These are phyloP conservation scores for Chimonanthus praecox DNA, from an alignment of 164 flowering plant genomes.

Conservation along the genomic window DNA sequence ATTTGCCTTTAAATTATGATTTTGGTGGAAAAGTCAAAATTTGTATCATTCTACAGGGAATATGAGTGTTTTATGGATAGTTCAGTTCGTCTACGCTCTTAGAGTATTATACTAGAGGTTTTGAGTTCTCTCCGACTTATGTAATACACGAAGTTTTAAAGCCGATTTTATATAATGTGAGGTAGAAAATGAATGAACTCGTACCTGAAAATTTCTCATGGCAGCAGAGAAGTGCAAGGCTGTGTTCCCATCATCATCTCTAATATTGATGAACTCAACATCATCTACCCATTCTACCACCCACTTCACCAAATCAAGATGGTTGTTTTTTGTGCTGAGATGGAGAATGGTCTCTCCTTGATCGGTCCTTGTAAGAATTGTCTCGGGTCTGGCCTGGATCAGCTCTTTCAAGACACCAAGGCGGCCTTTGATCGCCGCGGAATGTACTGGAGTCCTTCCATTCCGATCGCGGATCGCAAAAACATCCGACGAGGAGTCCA, in stretches of 20 bases:
- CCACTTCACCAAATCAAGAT: background rate
- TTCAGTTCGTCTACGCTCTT: too few species aligned
- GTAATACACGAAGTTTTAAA: too few species aligned
- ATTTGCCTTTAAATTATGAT: too few species aligned
- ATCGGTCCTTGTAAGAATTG: background rate
- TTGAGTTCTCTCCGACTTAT: too few species aligned
- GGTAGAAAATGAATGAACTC: too few species aligned
- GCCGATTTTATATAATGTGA: background rate
- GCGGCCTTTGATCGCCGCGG: conserved; percentile 1
- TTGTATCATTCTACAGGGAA: too few species aligned
- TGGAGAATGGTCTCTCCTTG: conserved; percentile 8
- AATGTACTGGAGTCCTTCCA: background rate
- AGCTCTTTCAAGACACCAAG: background rate
- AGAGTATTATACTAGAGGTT: too few species aligned
- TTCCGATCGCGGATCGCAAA: background rate
- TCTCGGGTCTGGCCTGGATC: background rate
- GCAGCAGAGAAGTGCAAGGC: conserved; percentile 3
- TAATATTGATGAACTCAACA: background rate
- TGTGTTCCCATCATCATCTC: conserved; percentile 1
- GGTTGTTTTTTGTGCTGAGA: background rate
- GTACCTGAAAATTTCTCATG: background rate
- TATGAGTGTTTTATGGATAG: too few species aligned
- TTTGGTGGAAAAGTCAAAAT: too few species aligned
- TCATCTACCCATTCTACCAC: background rate
- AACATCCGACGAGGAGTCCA: background rate